Evolutionary conservation across 78 protist species (phyloP).

Genomic region (Dictyostelium firmibasis): DNA sequence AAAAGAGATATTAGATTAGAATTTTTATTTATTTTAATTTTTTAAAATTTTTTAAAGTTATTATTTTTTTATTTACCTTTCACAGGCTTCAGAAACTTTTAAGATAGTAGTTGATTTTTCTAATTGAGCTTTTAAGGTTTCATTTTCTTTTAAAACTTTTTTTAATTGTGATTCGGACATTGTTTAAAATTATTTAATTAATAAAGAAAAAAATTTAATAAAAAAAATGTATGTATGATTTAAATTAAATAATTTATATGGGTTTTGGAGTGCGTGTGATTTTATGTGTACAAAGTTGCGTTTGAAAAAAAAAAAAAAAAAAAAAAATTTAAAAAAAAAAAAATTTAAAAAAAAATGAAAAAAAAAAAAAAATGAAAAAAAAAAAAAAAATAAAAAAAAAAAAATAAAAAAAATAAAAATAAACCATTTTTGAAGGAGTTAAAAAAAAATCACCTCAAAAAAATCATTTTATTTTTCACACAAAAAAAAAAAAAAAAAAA

Average conservation of each 20-base stretch:
- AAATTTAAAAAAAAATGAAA: background rate
- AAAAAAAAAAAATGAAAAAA: background rate
- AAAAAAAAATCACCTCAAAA: too few species aligned
- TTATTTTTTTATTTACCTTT: constrained; percentile 18
- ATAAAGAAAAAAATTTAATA: background rate
- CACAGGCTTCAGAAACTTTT: constrained; percentile 71
- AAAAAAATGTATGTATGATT: background rate
- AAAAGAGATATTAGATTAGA: background rate
- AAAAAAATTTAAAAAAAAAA: background rate
- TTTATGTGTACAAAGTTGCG: background rate
- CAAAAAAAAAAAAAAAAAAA: too few species aligned
- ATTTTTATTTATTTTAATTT: background rate
- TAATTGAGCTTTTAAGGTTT: constrained; percentile 51
- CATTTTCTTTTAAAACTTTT: constrained; percentile 70
- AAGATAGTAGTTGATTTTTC: constrained; percentile 59
- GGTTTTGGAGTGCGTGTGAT: background rate
- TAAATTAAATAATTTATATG: background rate
- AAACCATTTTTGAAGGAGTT: background rate
- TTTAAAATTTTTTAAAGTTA: background rate
- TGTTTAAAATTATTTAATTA: background rate
- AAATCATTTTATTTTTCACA: too few species aligned
- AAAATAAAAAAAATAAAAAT: background rate
- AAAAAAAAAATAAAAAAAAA: background rate
- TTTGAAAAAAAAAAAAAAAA: background rate
- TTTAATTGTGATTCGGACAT: constrained; percentile 78